Evolutionary conservation across 352 stramenopile species (phyloP), one percentile per base, ranked within the genome.

Genomic region (Pythium insidiosum): DNA sequence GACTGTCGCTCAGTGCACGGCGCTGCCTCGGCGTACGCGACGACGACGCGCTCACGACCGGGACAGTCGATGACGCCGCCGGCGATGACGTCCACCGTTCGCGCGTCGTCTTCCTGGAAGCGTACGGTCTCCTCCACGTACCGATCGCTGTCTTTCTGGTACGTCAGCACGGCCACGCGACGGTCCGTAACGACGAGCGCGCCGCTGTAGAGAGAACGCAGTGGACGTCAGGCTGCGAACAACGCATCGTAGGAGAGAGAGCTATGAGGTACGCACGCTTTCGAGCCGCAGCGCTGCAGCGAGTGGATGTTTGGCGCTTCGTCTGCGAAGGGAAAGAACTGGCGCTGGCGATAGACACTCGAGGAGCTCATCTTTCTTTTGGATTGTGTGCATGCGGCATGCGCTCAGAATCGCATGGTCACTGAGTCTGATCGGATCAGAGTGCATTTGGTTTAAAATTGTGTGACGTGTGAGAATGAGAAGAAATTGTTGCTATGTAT

Each of bases 131-230:
- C 54, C 9, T 69, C 43, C 7, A 80, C 43, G 38, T 86, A 86
- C 19, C 61, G 46, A 24, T 40, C 24, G 10, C 53, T 49, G 24
- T 25, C 0, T 1, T 36, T n/a, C 35, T 59, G 53, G 20, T 66
- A 77, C 24, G 56, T 38, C 24, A 88, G 38, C 5, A 77, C 29
- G 10, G 56, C 56, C 39, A 87, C 73, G 0, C 60, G 68, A 38
- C 69, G 69, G 38, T 89, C 76, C 4, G 76, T 89, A 33, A 72
- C 71, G 12, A 85, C 67, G 9, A 84, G 59, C n/a, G 82, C 74
- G 18, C 66, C 59, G n/a, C 73, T 88, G 34, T 38, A 38, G 13
- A n/a, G n/a, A n/a, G n/a, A n/a, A n/a, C n/a, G n/a, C n/a, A n/a
- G n/a, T n/a, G n/a, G n/a, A n/a, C n/a, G n/a, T n/a, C n/a, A n/a